A percentile compares a stretch with the other conserved stretches of the same genome.
phyloP scores from a whole-genome alignment of 768 basidiomycete genomes.

The Lentinus tigrinus region DNA sequence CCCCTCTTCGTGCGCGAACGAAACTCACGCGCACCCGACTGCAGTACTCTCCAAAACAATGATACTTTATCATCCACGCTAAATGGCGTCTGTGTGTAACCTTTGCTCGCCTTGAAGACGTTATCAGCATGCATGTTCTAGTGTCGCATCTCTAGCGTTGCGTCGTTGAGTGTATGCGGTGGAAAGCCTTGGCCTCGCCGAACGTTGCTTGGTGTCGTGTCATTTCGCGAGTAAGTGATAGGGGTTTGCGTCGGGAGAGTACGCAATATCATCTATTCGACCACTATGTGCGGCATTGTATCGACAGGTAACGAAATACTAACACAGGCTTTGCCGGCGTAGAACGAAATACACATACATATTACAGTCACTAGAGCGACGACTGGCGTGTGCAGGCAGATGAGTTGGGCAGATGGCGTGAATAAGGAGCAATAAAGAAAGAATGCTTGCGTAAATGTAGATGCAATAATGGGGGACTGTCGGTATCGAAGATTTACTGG shows the following conservation, averaged over 20 bases:
- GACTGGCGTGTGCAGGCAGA: neutral
- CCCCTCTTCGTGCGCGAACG: neutral
- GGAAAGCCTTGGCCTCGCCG: no score
- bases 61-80: neutral
- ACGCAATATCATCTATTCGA: neutral
- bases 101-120: neutral
- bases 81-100: neutral
- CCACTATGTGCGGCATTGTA: neutral
- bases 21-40: neutral
- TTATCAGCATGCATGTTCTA: no score
- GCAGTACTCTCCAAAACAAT: slow-evolving; percentile 9
- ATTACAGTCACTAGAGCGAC: neutral
- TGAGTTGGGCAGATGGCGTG: slow-evolving; percentile 4
- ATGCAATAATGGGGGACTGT: neutral
- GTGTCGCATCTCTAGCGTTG: no score
- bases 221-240: no score
- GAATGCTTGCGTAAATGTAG: slow-evolving; percentile 17
- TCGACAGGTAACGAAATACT: neutral
- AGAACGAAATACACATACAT: neutral
- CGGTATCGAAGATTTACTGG: neutral
- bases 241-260: no score
- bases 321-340: neutral
- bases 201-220: no score
- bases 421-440: slow-evolving; percentile 27
- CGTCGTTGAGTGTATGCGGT: no score